phyloP scores from a whole-genome alignment of 768 basidiomycete species.

The Sporobolomyces pararoseus region DNA sequence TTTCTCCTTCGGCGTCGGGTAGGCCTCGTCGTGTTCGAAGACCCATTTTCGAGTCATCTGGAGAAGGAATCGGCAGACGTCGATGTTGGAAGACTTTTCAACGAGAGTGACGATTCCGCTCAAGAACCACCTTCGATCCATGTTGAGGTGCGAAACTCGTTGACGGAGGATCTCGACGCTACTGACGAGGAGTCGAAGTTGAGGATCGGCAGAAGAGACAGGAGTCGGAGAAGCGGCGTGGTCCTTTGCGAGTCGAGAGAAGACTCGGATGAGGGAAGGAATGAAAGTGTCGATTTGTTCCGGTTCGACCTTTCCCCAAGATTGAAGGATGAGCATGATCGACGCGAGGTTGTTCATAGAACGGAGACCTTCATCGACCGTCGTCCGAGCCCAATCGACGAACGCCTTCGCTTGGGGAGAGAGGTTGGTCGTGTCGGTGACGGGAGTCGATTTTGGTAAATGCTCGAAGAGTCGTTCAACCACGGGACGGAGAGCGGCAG shows the following conservation, averaged over 20 bases:
- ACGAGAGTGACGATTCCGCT: slow-evolving; percentile 72
- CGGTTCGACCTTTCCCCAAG: slow-evolving; percentile 72
- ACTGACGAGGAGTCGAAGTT: slow-evolving; percentile 59
- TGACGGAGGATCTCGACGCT: slow-evolving; percentile 81
- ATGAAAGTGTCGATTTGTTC: slow-evolving; percentile 80
- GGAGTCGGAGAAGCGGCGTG: slow-evolving; percentile 61
- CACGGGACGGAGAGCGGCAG: slow-evolving; percentile 57
- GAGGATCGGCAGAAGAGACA: slow-evolving; percentile 55
- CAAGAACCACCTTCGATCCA: slow-evolving; percentile 77
- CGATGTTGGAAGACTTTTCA: slow-evolving; percentile 78
- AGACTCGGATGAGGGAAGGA: slow-evolving; percentile 69
- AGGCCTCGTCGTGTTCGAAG: slow-evolving; percentile 70
- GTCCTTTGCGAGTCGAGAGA: slow-evolving; percentile 81
- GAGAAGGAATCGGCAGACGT: slow-evolving; percentile 77
- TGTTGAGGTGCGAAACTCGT: slow-evolving; percentile 74
- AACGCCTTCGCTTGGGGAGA: slow-evolving; percentile 55
- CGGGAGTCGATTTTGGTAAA: slow-evolving; percentile 30
- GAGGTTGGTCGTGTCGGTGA: slow-evolving; percentile 27
- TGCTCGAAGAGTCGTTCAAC: slow-evolving; percentile 44
- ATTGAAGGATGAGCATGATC: slow-evolving; percentile 78
- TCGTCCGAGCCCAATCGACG: slow-evolving; percentile 67
- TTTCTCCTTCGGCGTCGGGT: slow-evolving; percentile 94
- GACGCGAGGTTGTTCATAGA: slow-evolving; percentile 69
- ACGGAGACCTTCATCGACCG: slow-evolving; percentile 74
- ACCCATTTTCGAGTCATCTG: slow-evolving; percentile 86